A percentile compares a stretch with the other conserved stretches of the same genome.
phyloP scores from a whole-genome alignment of 208 protist species.

The Vickermania ingenoplastis region DNA sequence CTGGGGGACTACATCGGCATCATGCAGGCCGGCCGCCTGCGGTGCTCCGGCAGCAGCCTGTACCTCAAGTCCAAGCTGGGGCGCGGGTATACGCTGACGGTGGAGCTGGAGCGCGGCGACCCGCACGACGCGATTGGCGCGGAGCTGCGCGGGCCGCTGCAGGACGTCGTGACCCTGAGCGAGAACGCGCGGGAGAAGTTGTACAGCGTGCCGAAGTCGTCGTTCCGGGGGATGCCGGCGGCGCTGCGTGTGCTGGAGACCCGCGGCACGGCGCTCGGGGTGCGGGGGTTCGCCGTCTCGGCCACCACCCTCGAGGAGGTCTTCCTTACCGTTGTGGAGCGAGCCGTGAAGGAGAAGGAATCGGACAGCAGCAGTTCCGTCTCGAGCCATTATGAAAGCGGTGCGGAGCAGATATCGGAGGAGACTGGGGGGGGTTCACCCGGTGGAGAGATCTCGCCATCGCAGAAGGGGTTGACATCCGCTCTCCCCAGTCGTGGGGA shows the following conservation, averaged over 20 bases:
- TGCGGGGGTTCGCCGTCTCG: too few relatives aligned
- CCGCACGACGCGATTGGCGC: neutral
- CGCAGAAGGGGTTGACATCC: too few relatives aligned
- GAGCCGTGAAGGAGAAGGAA: too few relatives aligned
- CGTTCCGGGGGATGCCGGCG: conserved; percentile 22
- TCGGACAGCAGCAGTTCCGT: too few relatives aligned
- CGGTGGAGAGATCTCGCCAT: too few relatives aligned
- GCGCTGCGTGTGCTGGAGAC: conserved; percentile 16
- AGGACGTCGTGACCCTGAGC: conserved; percentile 11
- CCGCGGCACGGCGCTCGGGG: conserved; percentile 12
- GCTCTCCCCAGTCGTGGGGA: too few relatives aligned
- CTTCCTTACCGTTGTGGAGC: conserved; percentile 34
- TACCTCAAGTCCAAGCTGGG: conserved; percentile 55
- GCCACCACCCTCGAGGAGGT: too few relatives aligned
- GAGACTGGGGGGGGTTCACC: too few relatives aligned
- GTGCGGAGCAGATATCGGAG: too few relatives aligned
- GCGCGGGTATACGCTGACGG: conserved; percentile 31
- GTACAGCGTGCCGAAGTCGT: conserved; percentile 39
- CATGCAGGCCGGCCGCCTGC: conserved; percentile 54
- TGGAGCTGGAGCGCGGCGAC: neutral
- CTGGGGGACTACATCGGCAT: conserved; percentile 89
- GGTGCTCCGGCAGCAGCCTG: too few relatives aligned
- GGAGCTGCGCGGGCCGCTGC: conserved; percentile 14
- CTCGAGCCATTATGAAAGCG: too few relatives aligned
- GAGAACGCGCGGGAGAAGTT: conserved; percentile 23